Evolutionary conservation across 371 early-diverging fungal species (phyloP), one percentile per base, ranked within the genome.

Genomic region (Dichotomocladium elegans): DNA sequence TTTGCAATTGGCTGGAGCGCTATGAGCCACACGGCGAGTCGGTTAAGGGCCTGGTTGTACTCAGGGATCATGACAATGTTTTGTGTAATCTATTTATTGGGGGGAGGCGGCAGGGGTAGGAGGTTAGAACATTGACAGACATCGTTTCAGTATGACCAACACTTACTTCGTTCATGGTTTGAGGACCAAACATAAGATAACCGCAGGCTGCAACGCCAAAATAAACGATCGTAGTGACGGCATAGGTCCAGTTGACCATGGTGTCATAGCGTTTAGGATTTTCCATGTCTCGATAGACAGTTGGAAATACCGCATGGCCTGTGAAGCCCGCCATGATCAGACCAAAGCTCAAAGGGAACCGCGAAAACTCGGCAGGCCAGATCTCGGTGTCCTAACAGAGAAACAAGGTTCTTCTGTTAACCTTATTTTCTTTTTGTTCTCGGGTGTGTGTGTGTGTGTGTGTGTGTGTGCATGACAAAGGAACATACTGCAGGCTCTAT

Each of bases 161-260:
- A 37, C 44, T 60, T 66, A 81, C 82, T 71, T 86, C 86, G 60
- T 83, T 77, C 68, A 75, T 70, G 15, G 79, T 76, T 10, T 41
- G 63, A 45, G 74, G 68, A 3, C 92, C 92, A 81, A 89, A 91
- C 92, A 90, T 91, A 12, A 74, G 21, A 65, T 89, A 90, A 7
- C 91, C 90, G 51, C 65, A 62, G n/a, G 64, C 64, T n/a, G 68
- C 72, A 3, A 76, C 67, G 15, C 49, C 50, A 27, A 70, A 59
- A 37, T 72, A 76, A 21, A 72, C 63, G 11, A 61, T 19, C 3
- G 68, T 56, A 8, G 72, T 66, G 0, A 55, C 60, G 0, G 62
- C 11, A 44, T 76, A 76, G n/a, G 70, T 66, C n/a, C 34, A 65
- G 30, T 75, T 72, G 8, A 75, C 77, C 77, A 77, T 68, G 4